Percentiles rank a stretch among this genome's conserved stretches.
phyloP scores from a whole-genome alignment of 441 rosid genomes.

The Arabidopsis lyrata region DNA sequence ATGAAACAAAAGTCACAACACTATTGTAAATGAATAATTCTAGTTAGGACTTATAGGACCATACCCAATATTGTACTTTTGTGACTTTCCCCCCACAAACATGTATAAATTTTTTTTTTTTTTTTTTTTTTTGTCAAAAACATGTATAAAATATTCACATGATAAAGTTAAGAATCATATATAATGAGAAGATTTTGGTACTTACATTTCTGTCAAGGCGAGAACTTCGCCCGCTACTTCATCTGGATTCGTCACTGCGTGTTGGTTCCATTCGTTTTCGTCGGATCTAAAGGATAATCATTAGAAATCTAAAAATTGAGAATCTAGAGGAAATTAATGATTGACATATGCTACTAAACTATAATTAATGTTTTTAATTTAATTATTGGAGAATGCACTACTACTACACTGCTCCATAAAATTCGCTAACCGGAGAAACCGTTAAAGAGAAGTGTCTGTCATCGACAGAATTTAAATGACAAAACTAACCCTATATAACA shows the following conservation, averaged over 20 bases:
- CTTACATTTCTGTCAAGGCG: conserved; percentile 73
- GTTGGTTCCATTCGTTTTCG: conserved; percentile 53
- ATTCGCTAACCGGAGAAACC: conserved; percentile 45
- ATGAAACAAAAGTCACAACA: conserved; percentile 34
- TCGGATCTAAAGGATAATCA: conserved; percentile 39
- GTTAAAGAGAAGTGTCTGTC: conserved; percentile 28
- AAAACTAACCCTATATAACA: conserved; percentile 10
- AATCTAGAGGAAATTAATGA: conserved; percentile 34
- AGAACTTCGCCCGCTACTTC: conserved; percentile 60
- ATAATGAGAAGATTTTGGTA: conserved; percentile 4
- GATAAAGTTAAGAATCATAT: not conserved
- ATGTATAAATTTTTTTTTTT: too few relatives aligned
- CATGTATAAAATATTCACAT: conserved; percentile 11
- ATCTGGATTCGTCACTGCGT: conserved; percentile 85
- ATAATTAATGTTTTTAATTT: not conserved
- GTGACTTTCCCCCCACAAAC: conserved; percentile 7
- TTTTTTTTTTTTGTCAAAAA: too few relatives aligned
- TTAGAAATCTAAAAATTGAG: conserved; percentile 3
- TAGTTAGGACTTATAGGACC: conserved; percentile 32
- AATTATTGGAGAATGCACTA: conserved; percentile 34
- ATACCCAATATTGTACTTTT: conserved; percentile 34
- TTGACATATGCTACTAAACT: not conserved
- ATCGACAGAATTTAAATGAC: conserved; percentile 26
- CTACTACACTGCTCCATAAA: conserved; percentile 54
- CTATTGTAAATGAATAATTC: conserved; percentile 3